Evolutionary conservation across 1,284 basidiomycete genomes (phyloP).

Genomic region (Puccinia triticina): DNA sequence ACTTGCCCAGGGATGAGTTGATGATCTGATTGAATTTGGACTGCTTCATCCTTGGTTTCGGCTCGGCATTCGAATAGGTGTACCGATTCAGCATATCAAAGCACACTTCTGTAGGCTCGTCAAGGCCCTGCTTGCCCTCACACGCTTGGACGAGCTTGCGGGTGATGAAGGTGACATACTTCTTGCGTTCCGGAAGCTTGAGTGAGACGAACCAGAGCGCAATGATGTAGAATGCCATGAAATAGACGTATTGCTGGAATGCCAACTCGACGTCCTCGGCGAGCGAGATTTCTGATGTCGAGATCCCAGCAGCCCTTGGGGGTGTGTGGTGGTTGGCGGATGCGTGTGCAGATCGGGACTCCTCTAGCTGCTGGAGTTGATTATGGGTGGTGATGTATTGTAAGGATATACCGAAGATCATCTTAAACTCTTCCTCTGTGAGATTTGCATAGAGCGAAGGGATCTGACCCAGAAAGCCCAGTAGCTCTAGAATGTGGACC

Average conservation of each 20-base stretch:
- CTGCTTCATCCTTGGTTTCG: slow-evolving; percentile 77
- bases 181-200: slow-evolving; percentile 78
- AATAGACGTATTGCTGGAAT: slow-evolving; percentile 60
- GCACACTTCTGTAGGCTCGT: slow-evolving; percentile 91
- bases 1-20: slow-evolving; percentile 58
- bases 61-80: slow-evolving; percentile 90
- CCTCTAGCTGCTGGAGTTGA: slow-evolving; percentile 58
- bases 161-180: slow-evolving; percentile 83
- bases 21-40: slow-evolving; percentile 66
- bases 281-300: slow-evolving; percentile 5
- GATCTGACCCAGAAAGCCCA: slow-evolving; percentile 81
- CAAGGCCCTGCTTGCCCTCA: slow-evolving; percentile 73
- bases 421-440: slow-evolving; percentile 86
- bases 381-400: slow-evolving; percentile 94
- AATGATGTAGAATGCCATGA: slow-evolving; percentile 65
- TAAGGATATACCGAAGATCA: slow-evolving; percentile 91
- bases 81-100: slow-evolving; percentile 97
- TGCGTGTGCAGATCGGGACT: slow-evolving; percentile 26
- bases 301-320: slow-evolving; percentile 61
- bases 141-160: slow-evolving; percentile 85
- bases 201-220: slow-evolving; percentile 94
- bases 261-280: slow-evolving; percentile 49
- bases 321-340: slow-evolving; percentile 15
- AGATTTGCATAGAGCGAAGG: slow-evolving; percentile 85
- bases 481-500: slow-evolving; percentile 91